A percentile compares a stretch with the other conserved stretches of the same genome.
Conservation (phyloP, 2,329 filamentous ascomycete species). For the Colletotrichum sublineola region DNA sequence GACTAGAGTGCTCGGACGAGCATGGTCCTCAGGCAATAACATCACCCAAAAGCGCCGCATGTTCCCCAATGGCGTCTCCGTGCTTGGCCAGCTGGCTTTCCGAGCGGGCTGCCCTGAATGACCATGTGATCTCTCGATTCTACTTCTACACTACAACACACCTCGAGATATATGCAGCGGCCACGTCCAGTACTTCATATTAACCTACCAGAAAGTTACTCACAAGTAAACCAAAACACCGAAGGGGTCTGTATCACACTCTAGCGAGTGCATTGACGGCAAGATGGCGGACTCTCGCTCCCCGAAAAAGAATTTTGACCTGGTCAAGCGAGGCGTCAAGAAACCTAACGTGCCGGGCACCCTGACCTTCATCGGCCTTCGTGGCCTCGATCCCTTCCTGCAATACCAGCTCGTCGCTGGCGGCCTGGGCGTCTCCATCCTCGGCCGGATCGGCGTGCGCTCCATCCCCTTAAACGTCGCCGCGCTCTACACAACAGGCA, state of each 20-base stretch:
- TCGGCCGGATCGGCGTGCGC: slow-evolving; percentile 60
- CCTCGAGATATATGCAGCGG: not conserved
- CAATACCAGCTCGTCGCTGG: slow-evolving; percentile 51
- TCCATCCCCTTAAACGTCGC: slow-evolving; percentile 57
- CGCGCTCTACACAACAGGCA: slow-evolving; percentile 51
- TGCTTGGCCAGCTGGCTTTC: not conserved
- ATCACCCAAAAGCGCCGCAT: slow-evolving; percentile 6
- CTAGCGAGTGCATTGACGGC: not conserved
- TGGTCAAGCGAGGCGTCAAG: slow-evolving; percentile 56
- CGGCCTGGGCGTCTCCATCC: slow-evolving; percentile 59
- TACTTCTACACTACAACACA: not conserved
- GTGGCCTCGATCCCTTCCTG: slow-evolving; percentile 51
- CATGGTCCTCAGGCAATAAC: slow-evolving; percentile 4
- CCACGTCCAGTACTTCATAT: not conserved
- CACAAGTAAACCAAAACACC: not conserved
- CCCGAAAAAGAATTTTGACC: slow-evolving; percentile 45
- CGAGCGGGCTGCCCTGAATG: not conserved
- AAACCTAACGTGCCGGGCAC: slow-evolving; percentile 51
- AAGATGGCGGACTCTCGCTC: slow-evolving; percentile 30
- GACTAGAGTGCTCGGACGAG: not conserved
- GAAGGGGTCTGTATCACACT: not conserved
- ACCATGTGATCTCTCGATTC: not conserved
- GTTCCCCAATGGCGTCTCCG: slow-evolving; percentile 14
- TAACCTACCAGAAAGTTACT: not conserved
- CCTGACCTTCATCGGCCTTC: slow-evolving; percentile 55